These are phyloP conservation scores for Trichoderma citrinoviride DNA, from an alignment of 2,329 filamentous ascomycete genomes.

Conservation along the genomic window DNA sequence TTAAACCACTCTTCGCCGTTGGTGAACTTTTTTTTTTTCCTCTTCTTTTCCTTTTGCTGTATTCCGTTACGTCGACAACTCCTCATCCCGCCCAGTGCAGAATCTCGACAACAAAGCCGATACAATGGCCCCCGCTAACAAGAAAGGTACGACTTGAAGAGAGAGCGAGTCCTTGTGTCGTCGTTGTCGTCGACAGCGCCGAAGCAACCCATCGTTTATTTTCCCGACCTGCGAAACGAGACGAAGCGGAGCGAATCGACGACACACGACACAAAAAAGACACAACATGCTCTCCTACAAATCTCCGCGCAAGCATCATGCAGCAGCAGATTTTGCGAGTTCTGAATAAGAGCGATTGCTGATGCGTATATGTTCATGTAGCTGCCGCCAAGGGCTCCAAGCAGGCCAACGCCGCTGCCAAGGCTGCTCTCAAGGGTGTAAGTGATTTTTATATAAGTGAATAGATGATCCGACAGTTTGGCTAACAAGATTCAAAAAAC, in stretches of 20 bases:
- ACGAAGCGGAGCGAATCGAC: background rate
- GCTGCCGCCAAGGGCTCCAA: constrained; percentile 65
- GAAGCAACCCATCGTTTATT: background rate
- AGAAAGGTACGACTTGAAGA: constrained; percentile 49
- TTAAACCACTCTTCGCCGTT: constrained; percentile 9
- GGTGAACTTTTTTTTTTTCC: background rate
- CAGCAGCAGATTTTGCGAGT: constrained; percentile 77
- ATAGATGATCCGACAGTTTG: background rate
- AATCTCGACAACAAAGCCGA: constrained; percentile 19
- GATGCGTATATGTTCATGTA: constrained; percentile 56
- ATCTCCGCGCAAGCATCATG: constrained; percentile 50
- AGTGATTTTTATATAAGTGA: constrained; percentile 43
- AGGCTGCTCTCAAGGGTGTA: constrained; percentile 95
- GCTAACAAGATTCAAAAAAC: constrained; percentile 9
- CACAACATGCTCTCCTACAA: background rate
- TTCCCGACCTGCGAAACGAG: background rate
- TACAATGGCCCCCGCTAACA: constrained; percentile 38
- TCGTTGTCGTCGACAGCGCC: constrained; percentile 15
- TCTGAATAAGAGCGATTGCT: constrained; percentile 69
- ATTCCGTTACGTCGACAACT: constrained; percentile 20
- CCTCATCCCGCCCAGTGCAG: constrained; percentile 14
- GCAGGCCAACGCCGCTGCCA: constrained; percentile 91
- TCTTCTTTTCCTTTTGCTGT: constrained; percentile 6
- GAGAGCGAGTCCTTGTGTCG: background rate
- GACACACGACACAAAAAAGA: background rate